Base-by-base conservation (phyloP, 108 stramenopile species). In the Pseudonitzschia multiseries region DNA sequence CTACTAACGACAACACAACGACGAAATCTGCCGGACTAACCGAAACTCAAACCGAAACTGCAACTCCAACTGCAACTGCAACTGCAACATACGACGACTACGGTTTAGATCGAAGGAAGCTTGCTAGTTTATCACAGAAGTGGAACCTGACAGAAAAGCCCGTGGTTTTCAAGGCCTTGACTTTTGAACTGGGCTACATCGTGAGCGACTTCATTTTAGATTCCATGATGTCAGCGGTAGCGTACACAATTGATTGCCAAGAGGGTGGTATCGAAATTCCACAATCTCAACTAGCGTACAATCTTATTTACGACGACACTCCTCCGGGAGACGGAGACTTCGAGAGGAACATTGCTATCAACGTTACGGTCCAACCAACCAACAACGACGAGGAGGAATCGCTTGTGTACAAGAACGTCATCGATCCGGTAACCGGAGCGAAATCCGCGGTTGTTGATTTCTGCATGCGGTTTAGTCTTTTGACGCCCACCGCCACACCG, bases 281-380 rank as follows among this genome's bases (percentile, higher is more conserved):
- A 82, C 32, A 69, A 68, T 50, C 21, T 51, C 60, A 87, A 84
- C 79, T 82, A 83, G 71, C 83, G 12, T 26, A 31, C 10, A 20
- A 85, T 60, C 80, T 84, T 59, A 82, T 85, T 60, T 79, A 79
- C 15, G 87, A 84, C 14, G 82, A 76, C 62, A 74, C 85, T 29
- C 80, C 76, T 14, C 81, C 77, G 29, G 79, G 77, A 57, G 84
- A 84, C 10, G 50, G 50, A 21, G 50, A 31, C 24, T 8, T 24
- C 8, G 33, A 44, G 26, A 68, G 50, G 17, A 41, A 20, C 4
- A 22, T 68, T 40, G 14, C 14, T 8, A 29, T 51, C 20, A 5
- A 31, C 6, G 20, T 31, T 17, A 41, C 13, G 22, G 42, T 68
- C 44, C 10, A 48, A 26, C 13, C 65, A 22, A n/a, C n/a, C n/a